Evolutionary conservation across 2,329 filamentous ascomycete species (phyloP), one percentile per base, ranked within the genome.

Genomic region (Alternaria rosae): DNA sequence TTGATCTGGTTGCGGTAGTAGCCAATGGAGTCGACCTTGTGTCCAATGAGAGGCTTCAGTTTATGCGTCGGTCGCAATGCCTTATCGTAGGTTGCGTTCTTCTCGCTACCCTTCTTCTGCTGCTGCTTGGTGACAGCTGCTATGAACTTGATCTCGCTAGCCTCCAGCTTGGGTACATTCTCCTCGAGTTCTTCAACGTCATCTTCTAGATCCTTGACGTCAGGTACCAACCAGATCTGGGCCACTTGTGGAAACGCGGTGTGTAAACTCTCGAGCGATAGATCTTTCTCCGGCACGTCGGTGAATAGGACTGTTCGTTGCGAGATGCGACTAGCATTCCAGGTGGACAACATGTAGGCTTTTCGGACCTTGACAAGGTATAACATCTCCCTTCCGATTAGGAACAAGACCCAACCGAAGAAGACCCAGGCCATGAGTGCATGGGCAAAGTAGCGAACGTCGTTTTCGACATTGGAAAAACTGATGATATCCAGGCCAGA

Each of bases 1-100:
- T 89, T 86, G 54, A 97, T 86, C 74, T 92, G 89, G 2, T 85
- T 84, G 45, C 94, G 89, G 62, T 90, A 91, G 87, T 92, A 95
- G 62, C 94, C 89, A 76, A 98, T 97, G 0, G 92, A 93, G 79
- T 98, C 79, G 45, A 81, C 79, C 66, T 80, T 80, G 64, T 80
- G 78, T 47, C 79, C 79, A 20, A 81, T 78, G 28, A 81, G 69
- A 57, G 77, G 74, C 57, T 79, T 80, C 53, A 80, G 73, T 43
- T 70, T 73, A 63, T 81, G 78, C 5, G 78, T 80, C 3, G 79
- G 79, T 26, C 79, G 74, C n/a, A 80, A 69, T 68, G 85, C 84
- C 82, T 93, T 93, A 61, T 57, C 91, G 88, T n/a, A 86, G 83
- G 79, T 94, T 17, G 35, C 35, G 93, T 59, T 91, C 77, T 47